Evolutionary conservation across 805 yeast species (phyloP).

Genomic region (Starmerella vaccinii): DNA sequence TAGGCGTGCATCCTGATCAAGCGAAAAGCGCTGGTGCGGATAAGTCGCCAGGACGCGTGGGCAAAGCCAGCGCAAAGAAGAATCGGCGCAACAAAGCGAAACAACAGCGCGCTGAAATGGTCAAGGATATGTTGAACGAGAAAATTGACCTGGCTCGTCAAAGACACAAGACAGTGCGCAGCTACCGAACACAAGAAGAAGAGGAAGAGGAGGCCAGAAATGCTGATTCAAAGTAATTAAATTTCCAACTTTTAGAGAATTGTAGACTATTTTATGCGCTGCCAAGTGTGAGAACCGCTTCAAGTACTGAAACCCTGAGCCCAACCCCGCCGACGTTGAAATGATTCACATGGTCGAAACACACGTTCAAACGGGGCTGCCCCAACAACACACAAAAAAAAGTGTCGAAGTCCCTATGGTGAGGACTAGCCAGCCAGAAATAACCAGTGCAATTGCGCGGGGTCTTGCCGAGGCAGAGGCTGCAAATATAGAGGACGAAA

Average conservation of each 20-base stretch:
- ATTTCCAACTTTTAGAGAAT: too few relatives aligned
- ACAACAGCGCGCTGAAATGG: conserved; percentile 21
- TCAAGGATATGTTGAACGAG: conserved; percentile 26
- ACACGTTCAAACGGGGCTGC: too few relatives aligned
- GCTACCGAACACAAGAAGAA: conserved; percentile 20
- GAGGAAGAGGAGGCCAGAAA: conserved; percentile 1
- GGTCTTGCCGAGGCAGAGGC: conserved; percentile 61
- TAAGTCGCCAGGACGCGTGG: not conserved
- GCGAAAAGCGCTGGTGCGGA: not conserved
- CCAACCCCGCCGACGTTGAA: not conserved
- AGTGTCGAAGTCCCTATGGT: too few relatives aligned
- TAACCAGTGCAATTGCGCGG: conserved; percentile 65
- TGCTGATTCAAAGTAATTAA: not conserved
- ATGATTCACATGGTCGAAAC: not conserved
- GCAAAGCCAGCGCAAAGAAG: conserved; percentile 11
- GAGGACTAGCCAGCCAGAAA: conserved; percentile 11
- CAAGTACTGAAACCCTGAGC: conserved; percentile 1
- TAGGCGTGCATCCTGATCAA: conserved; percentile 15
- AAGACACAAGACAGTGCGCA: conserved; percentile 24
- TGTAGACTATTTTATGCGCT: too few relatives aligned
- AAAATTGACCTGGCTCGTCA: conserved; percentile 27
- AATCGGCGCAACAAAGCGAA: conserved; percentile 18
- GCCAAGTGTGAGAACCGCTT: too few relatives aligned
- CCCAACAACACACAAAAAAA: too few relatives aligned
- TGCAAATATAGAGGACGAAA: conserved; percentile 58